A percentile compares a stretch with the other conserved stretches of the same genome.
Conservation (phyloP, 495 filamentous ascomycete species). For the Umbilicaria muhlenbergii region DNA sequence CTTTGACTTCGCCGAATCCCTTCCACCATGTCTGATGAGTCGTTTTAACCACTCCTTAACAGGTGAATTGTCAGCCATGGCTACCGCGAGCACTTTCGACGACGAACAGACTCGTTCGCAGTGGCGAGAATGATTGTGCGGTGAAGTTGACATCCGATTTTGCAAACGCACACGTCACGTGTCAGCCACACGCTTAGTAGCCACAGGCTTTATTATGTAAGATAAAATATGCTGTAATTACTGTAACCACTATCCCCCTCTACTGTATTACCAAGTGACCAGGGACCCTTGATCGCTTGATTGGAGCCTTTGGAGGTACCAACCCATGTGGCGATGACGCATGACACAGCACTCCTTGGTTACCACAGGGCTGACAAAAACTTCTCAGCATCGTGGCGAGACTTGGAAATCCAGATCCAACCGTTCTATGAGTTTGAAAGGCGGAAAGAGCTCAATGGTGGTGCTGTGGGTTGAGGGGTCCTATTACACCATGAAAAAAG, state of each 20-base stretch:
- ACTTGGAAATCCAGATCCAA: slow-evolving; percentile 13
- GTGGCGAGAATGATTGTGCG: slow-evolving; percentile 1
- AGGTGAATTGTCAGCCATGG: slow-evolving; percentile 3
- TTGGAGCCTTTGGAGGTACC: slow-evolving; percentile 9
- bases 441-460: slow-evolving; percentile 14
- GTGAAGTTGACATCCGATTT: not conserved
- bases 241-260: slow-evolving; percentile 4
- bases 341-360: slow-evolving; percentile 10
- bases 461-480: slow-evolving; percentile 8
- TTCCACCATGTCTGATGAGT: slow-evolving; percentile 1
- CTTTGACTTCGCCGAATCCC: not conserved
- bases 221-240: slow-evolving; percentile 12
- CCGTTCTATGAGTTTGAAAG: slow-evolving; percentile 13
- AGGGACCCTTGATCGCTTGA: too few species aligned
- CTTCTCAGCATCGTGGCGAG: slow-evolving; percentile 11
- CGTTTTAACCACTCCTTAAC: slow-evolving; percentile 2
- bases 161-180: too few species aligned
- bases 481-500: slow-evolving; percentile 12
- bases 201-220: slow-evolving; percentile 9
- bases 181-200: slow-evolving; percentile 8
- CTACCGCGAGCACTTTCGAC: slow-evolving; percentile 1
- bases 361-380: slow-evolving; percentile 13
- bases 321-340: slow-evolving; percentile 9
- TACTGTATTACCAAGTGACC: not conserved
- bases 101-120: slow-evolving; percentile 1